These are phyloP conservation scores for Tolypocladium nubicola DNA, from an alignment of 2,329 filamentous ascomycete genomes.

Conservation along the genomic window DNA sequence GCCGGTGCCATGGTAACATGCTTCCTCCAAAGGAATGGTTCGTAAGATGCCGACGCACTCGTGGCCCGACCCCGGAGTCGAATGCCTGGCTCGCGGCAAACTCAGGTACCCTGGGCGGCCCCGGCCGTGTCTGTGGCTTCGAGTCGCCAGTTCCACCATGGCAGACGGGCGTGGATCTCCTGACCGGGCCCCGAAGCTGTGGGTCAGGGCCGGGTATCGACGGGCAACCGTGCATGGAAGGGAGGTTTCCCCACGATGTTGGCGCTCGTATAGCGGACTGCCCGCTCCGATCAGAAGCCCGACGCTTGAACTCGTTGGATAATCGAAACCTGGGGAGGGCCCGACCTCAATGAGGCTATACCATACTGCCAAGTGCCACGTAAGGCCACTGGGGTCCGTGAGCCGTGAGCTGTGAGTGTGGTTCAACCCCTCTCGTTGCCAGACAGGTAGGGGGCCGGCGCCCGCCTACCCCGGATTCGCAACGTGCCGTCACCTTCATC, in stretches of 20 bases:
- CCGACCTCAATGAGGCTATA: neutral
- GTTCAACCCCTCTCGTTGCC: neutral
- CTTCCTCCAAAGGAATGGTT: neutral
- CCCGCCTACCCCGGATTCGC: neutral
- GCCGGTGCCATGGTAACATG: neutral
- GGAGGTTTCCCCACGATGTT: neutral
- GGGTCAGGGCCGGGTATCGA: neutral
- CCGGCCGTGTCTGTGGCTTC: neutral
- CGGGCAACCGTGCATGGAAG: neutral
- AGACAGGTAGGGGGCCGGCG: neutral
- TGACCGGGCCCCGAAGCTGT: neutral
- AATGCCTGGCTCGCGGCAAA: neutral
- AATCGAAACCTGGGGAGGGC: neutral
- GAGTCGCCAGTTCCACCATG: neutral
- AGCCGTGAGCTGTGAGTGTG: too few relatives aligned
- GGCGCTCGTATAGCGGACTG: neutral
- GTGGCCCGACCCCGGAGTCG: neutral
- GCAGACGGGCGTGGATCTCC: neutral
- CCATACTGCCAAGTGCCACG: neutral
- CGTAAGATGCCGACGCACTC: neutral
- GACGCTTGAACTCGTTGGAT: neutral
- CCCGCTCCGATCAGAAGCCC: neutral
- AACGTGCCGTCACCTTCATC: neutral
- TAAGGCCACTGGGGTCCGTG: neutral
- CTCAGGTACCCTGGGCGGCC: neutral